Percentiles rank a stretch among this genome's conserved stretches.
phyloP scores from a whole-genome alignment of 2,329 filamentous ascomycete genomes.

The Pseudophaeomoniella oleicola region DNA sequence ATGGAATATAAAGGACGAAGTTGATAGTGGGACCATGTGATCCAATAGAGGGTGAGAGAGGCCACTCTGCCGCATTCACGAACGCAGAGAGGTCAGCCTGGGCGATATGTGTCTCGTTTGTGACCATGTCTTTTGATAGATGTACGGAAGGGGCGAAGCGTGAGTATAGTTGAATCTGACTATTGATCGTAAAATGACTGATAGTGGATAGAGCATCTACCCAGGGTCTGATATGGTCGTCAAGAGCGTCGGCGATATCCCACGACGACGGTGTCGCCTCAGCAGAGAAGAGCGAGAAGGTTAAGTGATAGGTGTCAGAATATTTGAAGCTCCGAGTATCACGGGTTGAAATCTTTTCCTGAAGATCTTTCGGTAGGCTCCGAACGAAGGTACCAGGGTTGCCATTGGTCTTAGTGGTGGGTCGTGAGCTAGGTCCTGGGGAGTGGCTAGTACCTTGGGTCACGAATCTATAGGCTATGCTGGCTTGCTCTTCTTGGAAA shows the following conservation, averaged over 20 bases:
- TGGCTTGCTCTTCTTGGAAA: slow-evolving; percentile 79
- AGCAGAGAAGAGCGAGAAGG: slow-evolving; percentile 86
- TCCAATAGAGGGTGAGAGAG: slow-evolving; percentile 83
- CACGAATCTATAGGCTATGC: slow-evolving; percentile 61
- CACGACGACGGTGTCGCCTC: slow-evolving; percentile 67
- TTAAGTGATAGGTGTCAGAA: slow-evolving; percentile 84
- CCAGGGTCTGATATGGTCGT: slow-evolving; percentile 68
- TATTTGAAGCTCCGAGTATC: slow-evolving; percentile 81
- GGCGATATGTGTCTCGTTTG: slow-evolving; percentile 33
- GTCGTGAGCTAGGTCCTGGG: slow-evolving; percentile 15
- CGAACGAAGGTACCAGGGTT: slow-evolving; percentile 18
- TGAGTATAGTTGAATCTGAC: slow-evolving; percentile 89
- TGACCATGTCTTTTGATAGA: slow-evolving; percentile 39
- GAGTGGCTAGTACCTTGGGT: too few species aligned
- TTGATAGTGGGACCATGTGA: slow-evolving; percentile 77
- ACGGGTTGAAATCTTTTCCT: slow-evolving; percentile 49
- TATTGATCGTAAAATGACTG: slow-evolving; percentile 91
- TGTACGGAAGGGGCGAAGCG: slow-evolving; percentile 48
- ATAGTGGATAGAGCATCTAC: slow-evolving; percentile 66
- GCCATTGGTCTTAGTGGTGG: slow-evolving; percentile 13
- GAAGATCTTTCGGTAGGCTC: slow-evolving; percentile 27
- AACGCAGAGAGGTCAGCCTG: slow-evolving; percentile 87
- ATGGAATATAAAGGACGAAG: slow-evolving; percentile 81
- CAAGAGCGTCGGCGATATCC: slow-evolving; percentile 74
- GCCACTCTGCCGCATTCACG: slow-evolving; percentile 97